These are phyloP conservation scores for Curvularia hawaiiensis DNA, from an alignment of 2,329 filamentous ascomycete genomes.

Conservation along the genomic window DNA sequence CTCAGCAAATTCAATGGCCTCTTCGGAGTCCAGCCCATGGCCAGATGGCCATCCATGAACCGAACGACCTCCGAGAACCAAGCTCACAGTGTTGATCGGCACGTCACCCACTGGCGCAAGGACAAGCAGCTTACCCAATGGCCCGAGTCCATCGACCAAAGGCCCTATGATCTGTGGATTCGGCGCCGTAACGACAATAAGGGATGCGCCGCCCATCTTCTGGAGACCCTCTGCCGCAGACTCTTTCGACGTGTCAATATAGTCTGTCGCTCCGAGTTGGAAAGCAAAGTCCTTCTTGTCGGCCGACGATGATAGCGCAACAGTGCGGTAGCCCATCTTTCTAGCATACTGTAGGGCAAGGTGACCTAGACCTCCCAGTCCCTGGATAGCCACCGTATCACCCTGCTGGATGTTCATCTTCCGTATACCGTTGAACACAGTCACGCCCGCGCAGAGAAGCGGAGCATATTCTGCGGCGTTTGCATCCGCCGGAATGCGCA, in stretches of 20 bases:
- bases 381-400: conserved; percentile 57
- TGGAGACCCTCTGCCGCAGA: conserved; percentile 57
- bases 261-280: conserved; percentile 62
- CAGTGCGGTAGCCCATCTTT: conserved; percentile 59
- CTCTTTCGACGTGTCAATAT: conserved; percentile 59
- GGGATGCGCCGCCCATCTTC: conserved; percentile 64
- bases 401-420: conserved; percentile 54
- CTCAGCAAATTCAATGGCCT: conserved; percentile 58
- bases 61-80: conserved; percentile 55
- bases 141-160: conserved; percentile 60
- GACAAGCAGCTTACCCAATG: conserved; percentile 64
- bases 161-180: conserved; percentile 61
- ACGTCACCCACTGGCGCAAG: conserved; percentile 59
- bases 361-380: conserved; percentile 60
- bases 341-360: conserved; percentile 59
- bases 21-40: conserved; percentile 58
- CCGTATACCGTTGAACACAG: conserved; percentile 59
- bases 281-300: conserved; percentile 60
- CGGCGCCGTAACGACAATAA: conserved; percentile 68
- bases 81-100: conserved; percentile 48
- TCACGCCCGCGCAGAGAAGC: conserved; percentile 56
- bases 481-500: conserved; percentile 55
- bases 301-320: conserved; percentile 56
- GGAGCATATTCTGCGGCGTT: conserved; percentile 54
- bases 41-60: conserved; percentile 60